A percentile compares a stretch with the other conserved stretches of the same genome.
Conservation (phyloP, 116 monocot species). For the Trichopus zeylanicus region DNA sequence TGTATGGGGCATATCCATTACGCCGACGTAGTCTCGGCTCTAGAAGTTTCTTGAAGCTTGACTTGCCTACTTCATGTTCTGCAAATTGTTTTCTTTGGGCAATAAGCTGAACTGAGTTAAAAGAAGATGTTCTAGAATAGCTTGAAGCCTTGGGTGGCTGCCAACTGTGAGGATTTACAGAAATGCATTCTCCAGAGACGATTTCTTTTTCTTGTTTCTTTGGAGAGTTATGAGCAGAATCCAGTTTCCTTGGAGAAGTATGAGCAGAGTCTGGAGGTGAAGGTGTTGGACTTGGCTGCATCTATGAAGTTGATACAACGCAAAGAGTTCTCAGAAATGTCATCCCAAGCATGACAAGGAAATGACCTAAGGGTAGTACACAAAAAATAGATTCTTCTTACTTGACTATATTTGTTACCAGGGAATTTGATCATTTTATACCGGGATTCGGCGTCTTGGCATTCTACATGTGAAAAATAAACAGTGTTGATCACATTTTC, state of each 20-base stretch:
- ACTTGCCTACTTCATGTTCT: slow-evolving; percentile 61
- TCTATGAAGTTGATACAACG: background rate
- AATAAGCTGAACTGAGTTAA: slow-evolving; percentile 36
- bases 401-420: slow-evolving; percentile 41
- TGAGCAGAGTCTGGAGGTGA: slow-evolving; percentile 16
- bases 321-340: background rate
- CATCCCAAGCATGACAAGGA: background rate
- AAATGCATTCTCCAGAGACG: slow-evolving; percentile 12
- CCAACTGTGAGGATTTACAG: background rate
- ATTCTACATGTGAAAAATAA: slow-evolving; percentile 24
- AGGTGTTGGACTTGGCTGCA: slow-evolving; percentile 6
- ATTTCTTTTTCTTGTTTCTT: slow-evolving; percentile 10
- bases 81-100: slow-evolving; percentile 59
- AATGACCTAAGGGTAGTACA: background rate
- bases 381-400: slow-evolving; percentile 7
- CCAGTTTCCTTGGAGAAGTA: slow-evolving; percentile 6
- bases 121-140: slow-evolving; percentile 19
- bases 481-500: background rate
- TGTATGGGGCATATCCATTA: slow-evolving; percentile 75
- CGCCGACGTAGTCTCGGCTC: slow-evolving; percentile 63
- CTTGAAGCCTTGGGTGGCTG: slow-evolving; percentile 13
- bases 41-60: slow-evolving; percentile 83
- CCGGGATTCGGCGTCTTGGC: slow-evolving; percentile 44
- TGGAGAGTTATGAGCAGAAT: too few relatives aligned
- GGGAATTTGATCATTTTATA: slow-evolving; percentile 44